A percentile compares a stretch with the other conserved stretches of the same genome.
Conservation (phyloP, 1,284 basidiomycete genomes). For the Agaricales sp. region DNA sequence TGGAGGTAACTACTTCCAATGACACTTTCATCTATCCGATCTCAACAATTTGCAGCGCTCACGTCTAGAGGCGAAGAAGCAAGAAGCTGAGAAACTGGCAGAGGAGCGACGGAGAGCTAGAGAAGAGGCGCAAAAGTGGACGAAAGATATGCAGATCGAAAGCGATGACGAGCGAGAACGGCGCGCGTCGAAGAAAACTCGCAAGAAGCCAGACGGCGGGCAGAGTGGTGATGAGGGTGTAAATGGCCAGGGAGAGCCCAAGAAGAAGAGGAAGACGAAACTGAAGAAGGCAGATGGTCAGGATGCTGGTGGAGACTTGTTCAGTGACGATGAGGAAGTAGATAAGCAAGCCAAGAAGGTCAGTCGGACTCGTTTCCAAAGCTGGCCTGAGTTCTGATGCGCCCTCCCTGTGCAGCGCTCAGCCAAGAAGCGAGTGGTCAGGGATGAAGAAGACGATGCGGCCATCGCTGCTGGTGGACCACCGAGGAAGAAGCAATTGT, state of each 20-base stretch:
- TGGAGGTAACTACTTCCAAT: conserved; percentile 55
- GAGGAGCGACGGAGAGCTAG: conserved; percentile 64
- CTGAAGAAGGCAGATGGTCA: conserved; percentile 24
- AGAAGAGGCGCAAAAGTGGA: conserved; percentile 76
- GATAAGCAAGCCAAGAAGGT: conserved; percentile 64
- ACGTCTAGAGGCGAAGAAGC: conserved; percentile 45
- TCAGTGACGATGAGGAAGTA: conserved; percentile 59
- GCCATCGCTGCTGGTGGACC: conserved; percentile 20
- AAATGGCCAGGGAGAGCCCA: conserved; percentile 8
- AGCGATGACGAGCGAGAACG: conserved; percentile 14
- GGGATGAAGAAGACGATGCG: conserved; percentile 64
- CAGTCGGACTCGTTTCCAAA: conserved; percentile 9
- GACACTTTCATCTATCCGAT: conserved; percentile 2
- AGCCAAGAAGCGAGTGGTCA: conserved; percentile 60
- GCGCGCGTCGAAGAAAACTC: conserved; percentile 14
- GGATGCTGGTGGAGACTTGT: conserved; percentile 41
- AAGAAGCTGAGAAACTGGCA: conserved; percentile 59
- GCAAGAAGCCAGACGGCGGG: conserved; percentile 13
- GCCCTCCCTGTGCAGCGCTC: conserved; percentile 28
- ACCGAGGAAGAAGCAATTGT: conserved; percentile 69
- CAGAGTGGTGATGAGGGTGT: conserved; percentile 16
- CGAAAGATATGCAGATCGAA: conserved; percentile 38
- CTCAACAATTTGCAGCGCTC: conserved; percentile 28
- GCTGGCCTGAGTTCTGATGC: conserved; percentile 7
- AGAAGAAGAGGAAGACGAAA: conserved; percentile 16